phyloP scores from a whole-genome alignment of 2,329 filamentous ascomycete genomes.

The Neophaeococcomyces mojaviensis region DNA sequence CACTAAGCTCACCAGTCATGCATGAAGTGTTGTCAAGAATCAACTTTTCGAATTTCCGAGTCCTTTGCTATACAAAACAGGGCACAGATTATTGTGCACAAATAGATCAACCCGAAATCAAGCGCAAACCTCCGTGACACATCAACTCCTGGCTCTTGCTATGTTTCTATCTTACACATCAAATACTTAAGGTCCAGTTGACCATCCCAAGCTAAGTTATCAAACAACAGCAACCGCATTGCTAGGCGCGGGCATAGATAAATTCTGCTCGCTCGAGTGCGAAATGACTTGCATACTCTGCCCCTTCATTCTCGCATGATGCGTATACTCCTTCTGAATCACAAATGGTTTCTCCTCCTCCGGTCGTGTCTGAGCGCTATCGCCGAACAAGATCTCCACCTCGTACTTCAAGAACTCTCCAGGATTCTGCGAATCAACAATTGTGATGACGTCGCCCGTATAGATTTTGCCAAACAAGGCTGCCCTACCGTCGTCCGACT shows the following conservation, averaged over 20 bases:
- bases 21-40: no score
- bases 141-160: neutral
- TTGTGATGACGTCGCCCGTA: conserved; percentile 67
- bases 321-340: conserved; percentile 31
- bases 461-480: conserved; percentile 60
- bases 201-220: no score
- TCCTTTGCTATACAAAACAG: no score
- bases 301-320: conserved; percentile 25
- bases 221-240: conserved; percentile 8
- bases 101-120: no score
- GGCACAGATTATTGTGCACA: no score
- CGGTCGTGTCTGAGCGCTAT: conserved; percentile 36
- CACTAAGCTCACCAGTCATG: no score
- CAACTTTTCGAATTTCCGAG: no score
- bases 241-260: conserved; percentile 12
- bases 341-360: conserved; percentile 34
- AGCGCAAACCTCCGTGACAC: no score
- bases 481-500: conserved; percentile 45
- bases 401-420: conserved; percentile 34
- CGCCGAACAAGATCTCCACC: conserved; percentile 41
- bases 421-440: conserved; percentile 39
- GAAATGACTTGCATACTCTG: conserved; percentile 1
- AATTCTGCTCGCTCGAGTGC: conserved; percentile 3
- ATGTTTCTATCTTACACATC: neutral
- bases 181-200: neutral